Percentiles rank a stretch among this genome's conserved stretches.
phyloP scores from a whole-genome alignment of 1,284 basidiomycete species.

The Stereum hirsutum region DNA sequence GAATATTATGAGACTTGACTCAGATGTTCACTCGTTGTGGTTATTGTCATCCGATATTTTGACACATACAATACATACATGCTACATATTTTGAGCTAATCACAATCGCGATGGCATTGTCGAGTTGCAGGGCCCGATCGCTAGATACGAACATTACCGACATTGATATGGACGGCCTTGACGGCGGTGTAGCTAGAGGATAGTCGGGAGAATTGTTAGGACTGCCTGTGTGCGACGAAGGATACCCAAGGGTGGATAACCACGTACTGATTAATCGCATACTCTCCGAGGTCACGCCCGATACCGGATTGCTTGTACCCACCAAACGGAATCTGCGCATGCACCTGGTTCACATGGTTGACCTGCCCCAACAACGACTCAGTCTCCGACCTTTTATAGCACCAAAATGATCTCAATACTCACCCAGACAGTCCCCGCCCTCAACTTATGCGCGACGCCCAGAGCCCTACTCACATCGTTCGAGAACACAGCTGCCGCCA shows the following conservation, averaged over 20 bases:
- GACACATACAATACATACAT: no score
- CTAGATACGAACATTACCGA: no score
- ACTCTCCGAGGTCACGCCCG: slow-evolving; percentile 81
- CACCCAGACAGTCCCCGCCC: slow-evolving; percentile 78
- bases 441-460: slow-evolving; percentile 64
- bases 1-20: no score
- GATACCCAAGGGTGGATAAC: slow-evolving; percentile 4
- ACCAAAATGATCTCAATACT: slow-evolving; percentile 10
- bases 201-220: background rate
- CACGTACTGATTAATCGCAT: slow-evolving; percentile 61
- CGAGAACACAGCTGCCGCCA: slow-evolving; percentile 83
- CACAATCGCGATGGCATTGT: no score
- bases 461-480: slow-evolving; percentile 72
- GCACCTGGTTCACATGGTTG: slow-evolving; percentile 67
- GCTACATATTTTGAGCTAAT: no score
- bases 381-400: background rate
- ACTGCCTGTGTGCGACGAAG: no score
- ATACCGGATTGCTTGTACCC: slow-evolving; percentile 85
- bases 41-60: no score
- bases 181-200: slow-evolving; percentile 68
- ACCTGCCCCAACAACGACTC: slow-evolving; percentile 29
- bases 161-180: slow-evolving; percentile 81
- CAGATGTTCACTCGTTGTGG: no score
- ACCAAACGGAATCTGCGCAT: slow-evolving; percentile 72
- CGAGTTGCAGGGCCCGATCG: no score